phyloP scores from a whole-genome alignment of 83 land plant genomes.

The Picea mariana region DNA sequence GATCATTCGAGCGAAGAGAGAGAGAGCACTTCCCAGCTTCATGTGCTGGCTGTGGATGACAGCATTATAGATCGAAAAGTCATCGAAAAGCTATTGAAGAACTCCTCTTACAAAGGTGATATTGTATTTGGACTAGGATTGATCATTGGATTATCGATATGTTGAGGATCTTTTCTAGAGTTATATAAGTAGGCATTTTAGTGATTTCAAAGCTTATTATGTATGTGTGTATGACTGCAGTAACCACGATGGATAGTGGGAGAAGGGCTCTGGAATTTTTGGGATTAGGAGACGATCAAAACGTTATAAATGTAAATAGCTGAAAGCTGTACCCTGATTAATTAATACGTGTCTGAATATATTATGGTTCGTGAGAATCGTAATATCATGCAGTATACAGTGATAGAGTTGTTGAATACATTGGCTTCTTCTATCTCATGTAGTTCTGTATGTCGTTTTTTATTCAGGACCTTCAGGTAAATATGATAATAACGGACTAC shows the following conservation, averaged over 20 bases:
- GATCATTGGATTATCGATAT: not conserved
- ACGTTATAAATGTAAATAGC: not conserved
- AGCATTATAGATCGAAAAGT: conserved; percentile 66
- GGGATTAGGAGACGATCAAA: conserved; percentile 35
- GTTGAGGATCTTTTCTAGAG: not conserved
- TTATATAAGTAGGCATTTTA: not conserved
- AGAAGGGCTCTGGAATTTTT: conserved; percentile 20
- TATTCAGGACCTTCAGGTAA: conserved; percentile 31
- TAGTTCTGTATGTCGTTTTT: too few species aligned
- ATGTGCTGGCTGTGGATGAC: conserved; percentile 83
- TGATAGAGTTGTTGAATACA: too few species aligned
- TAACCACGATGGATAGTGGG: conserved; percentile 64
- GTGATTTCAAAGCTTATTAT: too few species aligned
- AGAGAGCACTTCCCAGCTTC: conserved; percentile 26
- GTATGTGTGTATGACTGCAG: conserved; percentile 30
- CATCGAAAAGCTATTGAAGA: conserved; percentile 76
- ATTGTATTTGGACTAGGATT: not conserved
- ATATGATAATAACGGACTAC: conserved; percentile 74
- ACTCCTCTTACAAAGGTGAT: conserved; percentile 23
- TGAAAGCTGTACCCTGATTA: too few species aligned
- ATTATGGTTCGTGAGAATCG: too few species aligned
- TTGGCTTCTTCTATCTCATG: too few species aligned
- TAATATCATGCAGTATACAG: too few species aligned
- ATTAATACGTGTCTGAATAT: too few species aligned
- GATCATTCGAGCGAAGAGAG: not conserved